Conservation (phyloP, 1,284 basidiomycete genomes). For the Malassezia restricta region DNA sequence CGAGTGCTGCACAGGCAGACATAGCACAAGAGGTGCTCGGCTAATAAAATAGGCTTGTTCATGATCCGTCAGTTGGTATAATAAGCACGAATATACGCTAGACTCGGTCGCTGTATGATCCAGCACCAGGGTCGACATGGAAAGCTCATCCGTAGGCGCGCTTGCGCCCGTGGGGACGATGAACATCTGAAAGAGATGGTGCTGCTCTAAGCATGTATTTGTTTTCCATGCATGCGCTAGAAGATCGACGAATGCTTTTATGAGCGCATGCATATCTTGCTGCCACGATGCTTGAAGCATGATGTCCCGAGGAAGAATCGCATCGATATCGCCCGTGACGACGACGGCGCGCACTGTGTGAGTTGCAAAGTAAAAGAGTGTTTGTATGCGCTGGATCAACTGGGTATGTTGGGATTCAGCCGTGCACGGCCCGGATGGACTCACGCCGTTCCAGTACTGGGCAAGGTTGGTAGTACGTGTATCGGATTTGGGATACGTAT, state of each 20-base stretch:
- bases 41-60: constrained; percentile 14
- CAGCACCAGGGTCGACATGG: constrained; percentile 6
- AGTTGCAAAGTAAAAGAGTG: neutral
- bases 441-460: constrained; percentile 7
- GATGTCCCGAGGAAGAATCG: constrained; percentile 1
- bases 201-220: neutral
- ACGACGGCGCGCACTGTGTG: constrained; percentile 4
- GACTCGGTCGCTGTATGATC: constrained; percentile 3
- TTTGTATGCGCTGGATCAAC: constrained; percentile 13
- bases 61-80: neutral
- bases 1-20: neutral
- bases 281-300: constrained; percentile 3
- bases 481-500: neutral
- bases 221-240: constrained; percentile 5
- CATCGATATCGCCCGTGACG: constrained; percentile 6
- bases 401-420: neutral
- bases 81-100: constrained; percentile 3
- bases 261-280: neutral
- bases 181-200: constrained; percentile 6
- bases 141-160: neutral
- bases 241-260: constrained; percentile 5
- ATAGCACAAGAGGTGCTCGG: constrained; percentile 7
- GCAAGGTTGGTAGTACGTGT: neutral
- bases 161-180: neutral
- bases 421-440: neutral